Conservation (phyloP, 1,139 yeast species). For the Cylindricascospora bacillispora region DNA sequence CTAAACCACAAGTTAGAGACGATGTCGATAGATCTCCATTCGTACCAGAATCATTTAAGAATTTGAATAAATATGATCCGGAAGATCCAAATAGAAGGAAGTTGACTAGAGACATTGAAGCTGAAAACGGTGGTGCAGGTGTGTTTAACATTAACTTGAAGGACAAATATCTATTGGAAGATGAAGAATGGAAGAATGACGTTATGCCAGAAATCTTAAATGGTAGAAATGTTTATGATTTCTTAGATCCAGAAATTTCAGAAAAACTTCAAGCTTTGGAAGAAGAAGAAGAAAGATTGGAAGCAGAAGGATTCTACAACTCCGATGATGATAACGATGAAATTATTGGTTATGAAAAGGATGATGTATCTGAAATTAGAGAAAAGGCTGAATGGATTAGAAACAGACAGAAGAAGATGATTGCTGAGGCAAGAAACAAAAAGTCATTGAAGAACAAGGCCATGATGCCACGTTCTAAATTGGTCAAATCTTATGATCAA, state of each 20-base stretch:
- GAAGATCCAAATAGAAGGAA: constrained; percentile 73
- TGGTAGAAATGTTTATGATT: constrained; percentile 95
- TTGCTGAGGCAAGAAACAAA: constrained; percentile 75
- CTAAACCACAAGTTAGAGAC: constrained; percentile 82
- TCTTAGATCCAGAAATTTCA: constrained; percentile 90
- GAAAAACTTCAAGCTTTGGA: constrained; percentile 88
- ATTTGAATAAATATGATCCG: constrained; percentile 53
- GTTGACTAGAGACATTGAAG: constrained; percentile 81
- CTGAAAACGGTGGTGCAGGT: constrained; percentile 97
- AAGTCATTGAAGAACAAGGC: constrained; percentile 82
- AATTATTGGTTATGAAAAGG: constrained; percentile 58
- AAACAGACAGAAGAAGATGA: constrained; percentile 87
- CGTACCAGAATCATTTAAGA: constrained; percentile 65
- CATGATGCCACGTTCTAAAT: constrained; percentile 83
- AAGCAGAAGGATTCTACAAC: constrained; percentile 89
- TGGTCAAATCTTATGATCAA: constrained; percentile 60
- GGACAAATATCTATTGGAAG: constrained; percentile 82
- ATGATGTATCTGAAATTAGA: constrained; percentile 57
- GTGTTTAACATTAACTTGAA: constrained; percentile 87
- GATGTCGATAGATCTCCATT: constrained; percentile 65
- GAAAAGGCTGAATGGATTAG: constrained; percentile 94
- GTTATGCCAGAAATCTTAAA: constrained; percentile 92
- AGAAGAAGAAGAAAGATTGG: constrained; percentile 91
- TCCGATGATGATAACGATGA: constrained; percentile 76
- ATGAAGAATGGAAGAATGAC: constrained; percentile 96